Evolutionary conservation across 2,329 filamentous ascomycete genomes (phyloP).

Genomic region (Laburnicola sp.): DNA sequence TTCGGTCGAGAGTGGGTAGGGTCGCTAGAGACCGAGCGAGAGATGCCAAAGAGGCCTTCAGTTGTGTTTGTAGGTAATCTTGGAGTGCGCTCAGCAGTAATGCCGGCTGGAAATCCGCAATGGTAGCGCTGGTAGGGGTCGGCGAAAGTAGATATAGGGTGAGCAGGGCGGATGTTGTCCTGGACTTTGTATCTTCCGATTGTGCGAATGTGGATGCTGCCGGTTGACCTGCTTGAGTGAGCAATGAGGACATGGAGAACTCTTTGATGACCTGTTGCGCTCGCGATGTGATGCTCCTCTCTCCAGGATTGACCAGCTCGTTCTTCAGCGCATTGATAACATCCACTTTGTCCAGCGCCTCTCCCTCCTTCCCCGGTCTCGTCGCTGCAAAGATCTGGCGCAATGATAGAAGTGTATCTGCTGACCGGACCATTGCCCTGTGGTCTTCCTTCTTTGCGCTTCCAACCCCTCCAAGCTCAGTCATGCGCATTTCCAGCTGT

Average conservation of each 20-base stretch:
- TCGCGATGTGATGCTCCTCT: slow-evolving; percentile 71
- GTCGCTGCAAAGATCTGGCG: slow-evolving; percentile 71
- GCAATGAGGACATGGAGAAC: slow-evolving; percentile 71
- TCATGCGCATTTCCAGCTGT: slow-evolving; percentile 83
- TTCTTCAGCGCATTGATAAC: slow-evolving; percentile 72
- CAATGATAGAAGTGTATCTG: slow-evolving; percentile 75
- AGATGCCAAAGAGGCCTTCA: slow-evolving; percentile 76
- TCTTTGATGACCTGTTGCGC: slow-evolving; percentile 81
- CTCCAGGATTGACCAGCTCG: slow-evolving; percentile 69
- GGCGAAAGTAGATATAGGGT: slow-evolving; percentile 83
- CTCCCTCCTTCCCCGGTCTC: slow-evolving; percentile 72
- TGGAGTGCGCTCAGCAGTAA: slow-evolving; percentile 77
- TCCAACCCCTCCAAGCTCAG: slow-evolving; percentile 62
- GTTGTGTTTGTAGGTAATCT: slow-evolving; percentile 76
- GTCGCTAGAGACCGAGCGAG: slow-evolving; percentile 76
- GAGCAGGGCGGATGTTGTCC: slow-evolving; percentile 72
- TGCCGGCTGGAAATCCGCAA: slow-evolving; percentile 62
- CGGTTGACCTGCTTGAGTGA: slow-evolving; percentile 39
- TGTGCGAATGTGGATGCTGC: slow-evolving; percentile 58
- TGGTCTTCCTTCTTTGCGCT: slow-evolving; percentile 68
- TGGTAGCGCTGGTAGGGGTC: slow-evolving; percentile 54
- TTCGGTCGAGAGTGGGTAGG: slow-evolving; percentile 78
- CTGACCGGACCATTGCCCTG: slow-evolving; percentile 76
- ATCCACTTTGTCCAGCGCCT: slow-evolving; percentile 73
- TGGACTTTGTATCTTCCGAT: slow-evolving; percentile 73